phyloP scores from a whole-genome alignment of 2,329 filamentous ascomycete genomes.

The Alternaria sp. region DNA sequence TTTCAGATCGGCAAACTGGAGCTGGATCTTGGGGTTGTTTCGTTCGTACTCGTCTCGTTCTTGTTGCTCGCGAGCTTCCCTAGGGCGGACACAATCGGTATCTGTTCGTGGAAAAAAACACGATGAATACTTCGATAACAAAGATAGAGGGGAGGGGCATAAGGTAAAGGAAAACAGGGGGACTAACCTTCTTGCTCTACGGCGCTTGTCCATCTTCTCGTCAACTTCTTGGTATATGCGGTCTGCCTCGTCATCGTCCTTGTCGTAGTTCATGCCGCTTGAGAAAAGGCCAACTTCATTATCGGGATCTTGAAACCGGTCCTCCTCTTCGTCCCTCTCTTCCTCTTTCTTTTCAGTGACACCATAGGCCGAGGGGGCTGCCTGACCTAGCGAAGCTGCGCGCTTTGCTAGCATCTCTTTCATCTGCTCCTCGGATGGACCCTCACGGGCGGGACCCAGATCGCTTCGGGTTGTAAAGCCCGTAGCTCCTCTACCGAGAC shows the following conservation, averaged over 20 bases:
- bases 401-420: constrained; percentile 96
- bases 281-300: constrained; percentile 97
- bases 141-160: constrained; percentile 36
- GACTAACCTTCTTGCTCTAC: constrained; percentile 87
- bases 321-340: constrained; percentile 76
- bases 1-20: constrained; percentile 97
- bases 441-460: constrained; percentile 92
- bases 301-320: constrained; percentile 93
- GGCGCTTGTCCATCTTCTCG: constrained; percentile 92
- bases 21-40: constrained; percentile 97
- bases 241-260: constrained; percentile 97
- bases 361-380: constrained; percentile 78
- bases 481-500: constrained; percentile 95
- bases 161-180: constrained; percentile 32
- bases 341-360: constrained; percentile 74
- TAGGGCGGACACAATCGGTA: constrained; percentile 75
- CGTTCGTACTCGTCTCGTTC: constrained; percentile 95
- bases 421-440: constrained; percentile 96
- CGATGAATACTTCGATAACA: constrained; percentile 68
- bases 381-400: constrained; percentile 79
- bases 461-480: constrained; percentile 98
- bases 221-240: constrained; percentile 95
- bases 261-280: constrained; percentile 87
- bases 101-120: constrained; percentile 73
- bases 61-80: constrained; percentile 91